These are phyloP conservation scores for Thalassiosira gravida DNA, from an alignment of 352 stramenopile species.

Conservation along the genomic window DNA sequence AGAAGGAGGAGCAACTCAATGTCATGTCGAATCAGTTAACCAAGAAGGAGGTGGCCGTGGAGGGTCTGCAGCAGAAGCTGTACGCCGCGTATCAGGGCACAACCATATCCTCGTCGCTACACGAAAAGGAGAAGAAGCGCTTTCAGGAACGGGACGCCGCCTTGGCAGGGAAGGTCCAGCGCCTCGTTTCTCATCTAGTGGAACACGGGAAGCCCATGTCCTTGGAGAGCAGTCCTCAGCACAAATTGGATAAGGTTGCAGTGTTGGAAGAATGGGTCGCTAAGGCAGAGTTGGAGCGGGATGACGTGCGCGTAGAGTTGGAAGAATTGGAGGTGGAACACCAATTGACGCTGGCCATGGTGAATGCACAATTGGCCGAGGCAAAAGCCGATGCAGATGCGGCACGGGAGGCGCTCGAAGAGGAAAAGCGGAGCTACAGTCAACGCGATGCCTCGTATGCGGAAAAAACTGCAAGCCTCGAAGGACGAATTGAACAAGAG, in stretches of 20 bases:
- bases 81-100: background rate
- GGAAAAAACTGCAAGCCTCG: constrained; percentile 20
- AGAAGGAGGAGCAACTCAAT: constrained; percentile 11
- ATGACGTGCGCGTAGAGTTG: constrained; percentile 22
- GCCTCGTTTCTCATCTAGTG: constrained; percentile 16
- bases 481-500: constrained; percentile 8
- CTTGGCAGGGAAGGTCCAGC: background rate
- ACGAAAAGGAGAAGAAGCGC: constrained; percentile 19
- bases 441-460: background rate
- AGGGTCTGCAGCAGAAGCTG: background rate
- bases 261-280: constrained; percentile 15
- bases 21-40: constrained; percentile 8
- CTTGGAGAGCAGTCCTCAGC: constrained; percentile 4
- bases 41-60: background rate
- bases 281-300: constrained; percentile 18
- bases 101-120: too few relatives aligned
- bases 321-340: constrained; percentile 9
- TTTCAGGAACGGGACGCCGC: constrained; percentile 5
- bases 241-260: constrained; percentile 12
- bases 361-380: constrained; percentile 1
- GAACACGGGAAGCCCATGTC: constrained; percentile 12
- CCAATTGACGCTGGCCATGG: background rate
- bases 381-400: constrained; percentile 2
- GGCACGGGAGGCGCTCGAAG: constrained; percentile 8
- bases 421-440: constrained; percentile 14